Evolutionary conservation across 495 filamentous ascomycete species (phyloP), one percentile per base, ranked within the genome.

Genomic region (Aspergillus sparsus): DNA sequence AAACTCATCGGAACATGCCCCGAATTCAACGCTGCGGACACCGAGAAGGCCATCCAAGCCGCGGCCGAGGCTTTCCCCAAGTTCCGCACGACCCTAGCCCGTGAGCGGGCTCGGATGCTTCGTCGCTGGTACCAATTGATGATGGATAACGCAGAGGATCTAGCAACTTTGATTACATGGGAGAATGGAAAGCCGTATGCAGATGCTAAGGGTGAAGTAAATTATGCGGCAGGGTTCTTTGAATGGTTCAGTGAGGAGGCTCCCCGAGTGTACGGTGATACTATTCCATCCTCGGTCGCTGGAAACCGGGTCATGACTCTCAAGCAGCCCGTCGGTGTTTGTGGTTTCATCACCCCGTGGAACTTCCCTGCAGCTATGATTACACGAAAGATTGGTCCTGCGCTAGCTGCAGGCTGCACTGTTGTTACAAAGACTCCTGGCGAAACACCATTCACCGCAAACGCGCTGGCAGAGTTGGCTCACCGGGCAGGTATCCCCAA

Each of bases 311-410:
- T 93, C 3, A 81, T 89, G 33, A 93, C 90, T 0, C 69, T 90
- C 21, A 91, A 89, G 72, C 86, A 97, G 74, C 93, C 94, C 6
- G 85, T 98, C 47, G 94, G 94, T 62, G 93, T 98, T 11, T 95
- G 91, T 66, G 93, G 92, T 11, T 77, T 98, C 35, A 97, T 98
- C 70, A 97, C 94, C 18, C 94, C 94, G 27, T 96, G 92, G 92
- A 97, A 96, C 76, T 97, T 95, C 74, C 92, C 92, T 3, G 88
- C 89, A 7, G 92, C 92, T 7, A 97, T 96, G 92, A 88, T 95
- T 64, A 93, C 92, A 3, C 78, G 92, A 31, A 96, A 97, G 74
- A 85, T 93, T 57, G 92, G 85, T 2, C 90, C 92, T 3, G 92
- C 92, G 27, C 77, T 97, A 55, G 92, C 88, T 36, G 88, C 88